Conservation (phyloP, 495 filamentous ascomycete species). For the Penicillium waksmanii region DNA sequence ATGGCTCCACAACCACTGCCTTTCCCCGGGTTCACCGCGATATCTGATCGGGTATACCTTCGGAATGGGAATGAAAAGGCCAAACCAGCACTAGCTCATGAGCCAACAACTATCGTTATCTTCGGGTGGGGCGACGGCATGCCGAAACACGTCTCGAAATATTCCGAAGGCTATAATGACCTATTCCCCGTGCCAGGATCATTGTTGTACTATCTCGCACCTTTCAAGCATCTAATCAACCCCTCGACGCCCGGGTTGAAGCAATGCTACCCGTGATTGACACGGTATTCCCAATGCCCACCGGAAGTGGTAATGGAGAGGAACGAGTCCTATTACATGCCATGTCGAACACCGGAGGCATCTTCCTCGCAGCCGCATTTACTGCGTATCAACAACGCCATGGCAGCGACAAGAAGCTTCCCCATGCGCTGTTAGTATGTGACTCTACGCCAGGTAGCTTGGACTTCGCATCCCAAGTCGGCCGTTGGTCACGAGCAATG, state of each 20-base stretch:
- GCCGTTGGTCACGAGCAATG: constrained; percentile 56
- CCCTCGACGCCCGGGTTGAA: constrained; percentile 42
- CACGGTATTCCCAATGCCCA: constrained; percentile 41
- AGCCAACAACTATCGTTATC: constrained; percentile 39
- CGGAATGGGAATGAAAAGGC: constrained; percentile 29
- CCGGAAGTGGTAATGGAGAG: constrained; percentile 21
- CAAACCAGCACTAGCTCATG: constrained; percentile 19
- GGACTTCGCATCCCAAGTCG: constrained; percentile 50
- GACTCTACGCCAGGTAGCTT: constrained; percentile 58
- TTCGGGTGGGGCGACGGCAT: constrained; percentile 60
- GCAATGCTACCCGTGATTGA: constrained; percentile 56
- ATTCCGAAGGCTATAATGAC: constrained; percentile 53
- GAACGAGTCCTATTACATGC: constrained; percentile 49
- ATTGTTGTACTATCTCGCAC: constrained; percentile 54
- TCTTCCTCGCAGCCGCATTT: constrained; percentile 51
- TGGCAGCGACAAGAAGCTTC: constrained; percentile 40
- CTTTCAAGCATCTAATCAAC: constrained; percentile 45
- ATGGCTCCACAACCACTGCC: constrained; percentile 31
- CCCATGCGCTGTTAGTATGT: constrained; percentile 48
- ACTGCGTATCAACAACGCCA: constrained; percentile 46
- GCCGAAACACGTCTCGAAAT: constrained; percentile 58
- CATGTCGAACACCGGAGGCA: constrained; percentile 58
- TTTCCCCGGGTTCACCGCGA: constrained; percentile 33
- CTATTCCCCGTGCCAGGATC: constrained; percentile 51
- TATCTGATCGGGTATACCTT: constrained; percentile 32